Base-by-base conservation (phyloP, 345 rosid species). In the Gossypium stocksii region DNA sequence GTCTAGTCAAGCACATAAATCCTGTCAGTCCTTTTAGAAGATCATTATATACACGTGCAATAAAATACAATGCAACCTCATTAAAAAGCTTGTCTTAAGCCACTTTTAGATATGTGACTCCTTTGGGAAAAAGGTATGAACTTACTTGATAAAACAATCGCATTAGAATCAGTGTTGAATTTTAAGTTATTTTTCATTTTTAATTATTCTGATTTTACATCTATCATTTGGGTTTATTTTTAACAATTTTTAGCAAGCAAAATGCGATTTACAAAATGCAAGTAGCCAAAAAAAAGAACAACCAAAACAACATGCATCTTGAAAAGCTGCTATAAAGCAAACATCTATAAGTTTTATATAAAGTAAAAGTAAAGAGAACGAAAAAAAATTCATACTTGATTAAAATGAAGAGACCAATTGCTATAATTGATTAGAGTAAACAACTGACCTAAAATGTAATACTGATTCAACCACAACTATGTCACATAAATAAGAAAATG, bases 1-100 rank as follows among this genome's bases (percentile, higher is more conserved):
- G 97, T 93, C 99, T 93, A 93, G 89, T 85, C 83, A 87, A 88
- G 22, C 79, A 83, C 14, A 75, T 69, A 80, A 65, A 82, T 67
- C 51, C 68, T 75, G 86, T 95, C 88, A 90, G 91, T 77, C 81
- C 79, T 85, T 64, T 22, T 69, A 53, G 22, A 74, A 59, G 58
- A 43, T 65, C 60, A 48, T 48, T 77, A 12, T 70, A 70, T 27
- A 69, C 19, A 74, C 58, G 23, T 20, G 25, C 34, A 23, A 75
- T 52, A 64, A 59, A 73, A 51, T 59, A 63, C 52, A 45, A 56
- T 17, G 1, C 25, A 72, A 53, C 41, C 58, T 63, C 59, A 63
- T 53, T 52, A 52, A 64, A 54, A 38, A 20, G n/a, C 64, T 29
- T 12, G 41, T 27, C 73, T 3, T 49, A 69, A 69, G 72, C 72